Evolutionary conservation across 2,329 filamentous ascomycete species (phyloP), one percentile per base, ranked within the genome.

Genomic region (Clarireedia sp.): DNA sequence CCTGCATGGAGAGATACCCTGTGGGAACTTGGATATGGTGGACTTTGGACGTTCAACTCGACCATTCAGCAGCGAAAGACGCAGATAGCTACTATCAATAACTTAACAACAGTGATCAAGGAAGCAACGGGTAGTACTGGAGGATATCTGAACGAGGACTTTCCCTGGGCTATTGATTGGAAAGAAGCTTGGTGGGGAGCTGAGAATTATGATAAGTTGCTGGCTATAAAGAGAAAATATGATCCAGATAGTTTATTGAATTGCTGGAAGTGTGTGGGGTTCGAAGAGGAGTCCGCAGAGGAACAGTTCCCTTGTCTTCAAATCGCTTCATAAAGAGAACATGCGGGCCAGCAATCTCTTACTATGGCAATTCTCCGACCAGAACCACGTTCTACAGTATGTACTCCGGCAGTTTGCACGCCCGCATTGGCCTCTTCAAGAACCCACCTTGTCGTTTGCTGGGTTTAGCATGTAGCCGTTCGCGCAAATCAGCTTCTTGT

Each of bases 201-300:
- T 17, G 44, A 58, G 12, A 64, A 62, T 43, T 62, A 63, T 48
- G 38, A 44, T 6, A 52, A 26, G 1, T 37, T 64, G 47, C 24
- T 58, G 19, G 55, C 48, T 26, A 63, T 63, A 17, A 62, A 63
- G 48, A 57, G 44, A 29, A 60, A 58, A 36, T 62, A 62, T 50
- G 61, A 63, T 58, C 60, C 60, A 24, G 56, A 59, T 7, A 44
- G 44, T 33, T 37, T 63, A n/a, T 60, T 63, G 7, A 26, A 50
- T 49, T 48, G 61, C 54, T 55, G 61, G 61, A 58, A 63, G 44
- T 60, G 61, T 48, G 53, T 61, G 14, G 59, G 59, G 9, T 61
- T 58, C 29, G 45, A 61, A 3, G 58, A 61, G 33, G 33, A 50
- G 10, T 53, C 14, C 2, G 51, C 54, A 6, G 40, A 16, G 23